Percentiles rank a stretch among this genome's conserved stretches.
These are phyloP conservation scores for Ophiocordyceps australis DNA, from an alignment of 2,329 filamentous ascomycete genomes.

Conservation along the genomic window DNA sequence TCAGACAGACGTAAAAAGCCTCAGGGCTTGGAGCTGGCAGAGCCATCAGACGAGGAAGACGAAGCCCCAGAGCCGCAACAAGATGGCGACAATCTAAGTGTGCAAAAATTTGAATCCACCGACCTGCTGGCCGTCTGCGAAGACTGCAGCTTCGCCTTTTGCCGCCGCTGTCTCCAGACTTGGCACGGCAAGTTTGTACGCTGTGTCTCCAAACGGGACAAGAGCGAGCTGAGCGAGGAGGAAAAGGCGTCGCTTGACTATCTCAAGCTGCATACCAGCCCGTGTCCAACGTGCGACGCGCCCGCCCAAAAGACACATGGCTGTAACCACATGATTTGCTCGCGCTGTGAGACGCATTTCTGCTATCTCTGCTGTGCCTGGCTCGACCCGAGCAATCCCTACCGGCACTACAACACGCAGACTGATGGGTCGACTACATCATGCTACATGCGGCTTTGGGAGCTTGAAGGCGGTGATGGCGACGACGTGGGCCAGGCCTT, in stretches of 20 bases:
- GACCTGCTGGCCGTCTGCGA: slow-evolving; percentile 73
- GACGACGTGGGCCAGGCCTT: slow-evolving; percentile 28
- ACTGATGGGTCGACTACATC: slow-evolving; percentile 30
- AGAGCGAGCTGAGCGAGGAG: slow-evolving; percentile 59
- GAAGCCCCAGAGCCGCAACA: slow-evolving; percentile 29
- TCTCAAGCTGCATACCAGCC: slow-evolving; percentile 61
- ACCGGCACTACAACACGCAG: slow-evolving; percentile 67
- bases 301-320: slow-evolving; percentile 82
- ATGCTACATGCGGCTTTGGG: slow-evolving; percentile 83
- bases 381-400: slow-evolving; percentile 67
- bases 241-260: slow-evolving; percentile 80
- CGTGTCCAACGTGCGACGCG: slow-evolving; percentile 74
- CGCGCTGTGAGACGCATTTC: slow-evolving; percentile 78
- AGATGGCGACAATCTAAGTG: slow-evolving; percentile 9
- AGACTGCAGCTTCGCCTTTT: slow-evolving; percentile 82
- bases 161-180: slow-evolving; percentile 46
- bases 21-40: slow-evolving; percentile 41
- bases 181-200: slow-evolving; percentile 79
- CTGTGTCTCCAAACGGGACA: slow-evolving; percentile 48
- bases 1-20: slow-evolving; percentile 59
- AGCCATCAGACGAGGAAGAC: slow-evolving; percentile 33
- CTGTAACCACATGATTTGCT: slow-evolving; percentile 95
- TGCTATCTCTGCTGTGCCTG: slow-evolving; percentile 90
- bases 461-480: slow-evolving; percentile 66
- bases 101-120: slow-evolving; percentile 20